These are phyloP conservation scores for Nicotiana tabacum DNA, from an alignment of 257 asterid species.

Conservation along the genomic window DNA sequence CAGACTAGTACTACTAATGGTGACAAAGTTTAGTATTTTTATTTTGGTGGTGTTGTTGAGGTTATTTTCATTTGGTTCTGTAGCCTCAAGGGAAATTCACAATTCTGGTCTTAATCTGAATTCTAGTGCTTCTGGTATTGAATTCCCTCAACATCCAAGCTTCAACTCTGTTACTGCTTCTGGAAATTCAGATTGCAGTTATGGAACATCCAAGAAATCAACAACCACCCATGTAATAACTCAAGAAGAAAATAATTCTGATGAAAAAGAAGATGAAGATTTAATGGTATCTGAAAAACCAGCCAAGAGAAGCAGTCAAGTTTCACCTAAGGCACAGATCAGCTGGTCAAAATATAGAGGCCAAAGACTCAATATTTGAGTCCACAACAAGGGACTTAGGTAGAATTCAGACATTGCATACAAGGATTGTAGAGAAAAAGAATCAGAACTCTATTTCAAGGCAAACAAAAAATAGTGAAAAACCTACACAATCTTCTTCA, in stretches of 20 bases:
- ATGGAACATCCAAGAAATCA: conserved; percentile 7
- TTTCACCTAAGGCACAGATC: conserved; percentile 58
- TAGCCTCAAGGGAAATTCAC: conserved; percentile 20
- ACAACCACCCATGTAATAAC: neutral
- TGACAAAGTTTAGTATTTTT: neutral
- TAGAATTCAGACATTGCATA: conserved; percentile 64
- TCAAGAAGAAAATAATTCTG: neutral
- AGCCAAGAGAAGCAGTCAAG: conserved; percentile 28
- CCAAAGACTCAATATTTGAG: conserved; percentile 33
- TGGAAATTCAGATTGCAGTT: conserved; percentile 29
- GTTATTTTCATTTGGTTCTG: conserved; percentile 23
- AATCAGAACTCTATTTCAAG: conserved; percentile 45
- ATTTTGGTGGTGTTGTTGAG: conserved; percentile 25
- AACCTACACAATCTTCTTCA: conserved; percentile 27
- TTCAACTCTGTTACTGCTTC: conserved; percentile 34
- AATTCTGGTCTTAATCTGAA: conserved; percentile 23
- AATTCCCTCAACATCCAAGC: conserved; percentile 39
- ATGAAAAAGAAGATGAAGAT: conserved; percentile 11
- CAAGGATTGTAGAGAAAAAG: conserved; percentile 57
- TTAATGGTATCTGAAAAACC: neutral
- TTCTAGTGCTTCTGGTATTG: conserved; percentile 28
- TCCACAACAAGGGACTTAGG: conserved; percentile 60
- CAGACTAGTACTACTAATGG: neutral
- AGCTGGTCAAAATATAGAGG: conserved; percentile 20
- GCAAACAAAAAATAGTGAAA: conserved; percentile 14